Conservation (phyloP, 192 early-diverging fungal species). For the Pilobolus umbonatus region DNA sequence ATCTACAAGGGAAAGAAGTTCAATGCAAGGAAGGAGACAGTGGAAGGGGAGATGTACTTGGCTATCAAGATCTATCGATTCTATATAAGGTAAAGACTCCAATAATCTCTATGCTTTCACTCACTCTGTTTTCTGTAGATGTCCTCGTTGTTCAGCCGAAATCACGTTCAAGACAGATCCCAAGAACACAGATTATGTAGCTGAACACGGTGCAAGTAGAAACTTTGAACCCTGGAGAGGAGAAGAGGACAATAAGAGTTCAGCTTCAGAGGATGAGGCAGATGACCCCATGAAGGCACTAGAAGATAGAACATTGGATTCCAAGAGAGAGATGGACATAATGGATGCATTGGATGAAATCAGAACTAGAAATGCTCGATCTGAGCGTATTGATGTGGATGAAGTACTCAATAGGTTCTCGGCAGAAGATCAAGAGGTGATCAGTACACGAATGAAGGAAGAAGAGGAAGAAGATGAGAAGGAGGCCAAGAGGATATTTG, state of each 20-base stretch:
- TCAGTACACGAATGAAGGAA: constrained; percentile 26
- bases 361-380: constrained; percentile 77
- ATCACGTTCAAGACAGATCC: constrained; percentile 99
- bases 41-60: constrained; percentile 67
- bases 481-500: constrained; percentile 58
- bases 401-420: constrained; percentile 50
- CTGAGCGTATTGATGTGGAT: constrained; percentile 71
- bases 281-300: constrained; percentile 93
- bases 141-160: constrained; percentile 92
- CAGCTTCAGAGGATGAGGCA: constrained; percentile 64
- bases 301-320: constrained; percentile 90
- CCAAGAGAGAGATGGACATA: constrained; percentile 96
- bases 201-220: constrained; percentile 85
- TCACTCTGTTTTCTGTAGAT: constrained; percentile 47
- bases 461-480: constrained; percentile 66
- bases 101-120: constrained; percentile 40
- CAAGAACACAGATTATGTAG: constrained; percentile 89
- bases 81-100: constrained; percentile 45
- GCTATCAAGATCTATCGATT: constrained; percentile 75
- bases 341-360: constrained; percentile 96
- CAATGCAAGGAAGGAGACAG: constrained; percentile 92
- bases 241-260: constrained; percentile 49
- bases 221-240: constrained; percentile 95
- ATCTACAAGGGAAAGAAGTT: constrained; percentile 98
- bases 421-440: constrained; percentile 33